A percentile compares a stretch with the other conserved stretches of the same genome.
Conservation (phyloP, 179 eudicot species). For the Silene vulgaris region DNA sequence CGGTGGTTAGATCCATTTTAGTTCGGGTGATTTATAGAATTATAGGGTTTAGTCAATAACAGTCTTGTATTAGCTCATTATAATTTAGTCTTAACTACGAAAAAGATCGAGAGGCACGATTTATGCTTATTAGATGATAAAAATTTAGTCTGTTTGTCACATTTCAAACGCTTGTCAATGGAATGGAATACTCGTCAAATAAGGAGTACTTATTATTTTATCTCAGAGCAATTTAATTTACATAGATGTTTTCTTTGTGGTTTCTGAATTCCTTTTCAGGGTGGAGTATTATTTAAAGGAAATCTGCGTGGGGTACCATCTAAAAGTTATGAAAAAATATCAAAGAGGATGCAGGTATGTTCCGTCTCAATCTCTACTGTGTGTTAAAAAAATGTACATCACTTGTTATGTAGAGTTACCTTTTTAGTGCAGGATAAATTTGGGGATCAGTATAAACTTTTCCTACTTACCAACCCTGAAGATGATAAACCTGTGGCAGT, state of each 20-base stretch:
- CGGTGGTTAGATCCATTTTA: too few relatives aligned
- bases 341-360: constrained; percentile 75
- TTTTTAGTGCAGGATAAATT: constrained; percentile 62
- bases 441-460: constrained; percentile 78
- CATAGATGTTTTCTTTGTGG: neutral
- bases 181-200: neutral
- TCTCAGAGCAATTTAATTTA: neutral
- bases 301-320: constrained; percentile 82
- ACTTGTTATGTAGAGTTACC: constrained; percentile 16
- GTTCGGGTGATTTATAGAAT: too few relatives aligned
- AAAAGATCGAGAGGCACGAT: too few relatives aligned
- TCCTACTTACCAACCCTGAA: constrained; percentile 82
- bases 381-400: neutral
- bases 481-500: constrained; percentile 97
- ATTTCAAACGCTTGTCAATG: neutral
- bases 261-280: constrained; percentile 36
- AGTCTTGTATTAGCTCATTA: too few relatives aligned
- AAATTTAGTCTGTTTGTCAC: too few relatives aligned
- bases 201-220: neutral
- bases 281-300: constrained; percentile 87
- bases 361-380: constrained; percentile 10
- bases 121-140: too few relatives aligned
- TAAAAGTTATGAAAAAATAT: constrained; percentile 73
- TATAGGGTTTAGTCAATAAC: too few relatives aligned
- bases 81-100: too few relatives aligned